A percentile compares a stretch with the other conserved stretches of the same genome.
Conservation (phyloP, 2,329 filamentous ascomycete genomes). For the Phialophora verrucosa region DNA sequence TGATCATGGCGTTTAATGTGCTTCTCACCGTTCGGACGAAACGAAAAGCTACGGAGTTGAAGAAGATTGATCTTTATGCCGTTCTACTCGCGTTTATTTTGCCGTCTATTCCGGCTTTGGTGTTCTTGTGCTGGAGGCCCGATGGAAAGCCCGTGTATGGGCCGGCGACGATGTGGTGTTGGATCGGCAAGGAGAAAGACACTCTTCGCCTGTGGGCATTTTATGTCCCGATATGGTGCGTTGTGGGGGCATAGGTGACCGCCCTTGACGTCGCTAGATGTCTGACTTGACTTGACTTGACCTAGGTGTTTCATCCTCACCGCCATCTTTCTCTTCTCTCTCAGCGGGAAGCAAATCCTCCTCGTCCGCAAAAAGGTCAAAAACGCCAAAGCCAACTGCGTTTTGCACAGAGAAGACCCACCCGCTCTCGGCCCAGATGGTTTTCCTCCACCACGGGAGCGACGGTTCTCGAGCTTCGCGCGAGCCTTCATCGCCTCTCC, state of each 20-base stretch:
- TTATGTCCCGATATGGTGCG: conserved; percentile 31
- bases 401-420: conserved; percentile 10
- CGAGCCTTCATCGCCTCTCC: conserved; percentile 12
- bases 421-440: not conserved
- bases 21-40: conserved; percentile 27
- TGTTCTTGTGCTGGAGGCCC: conserved; percentile 30
- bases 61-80: conserved; percentile 25
- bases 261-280: not conserved
- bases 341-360: conserved; percentile 32
- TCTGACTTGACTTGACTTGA: not conserved
- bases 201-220: conserved; percentile 29
- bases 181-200: conserved; percentile 28
- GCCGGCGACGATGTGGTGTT: conserved; percentile 32
- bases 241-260: not conserved
- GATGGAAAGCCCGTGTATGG: conserved; percentile 30
- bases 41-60: conserved; percentile 24
- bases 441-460: conserved; percentile 12
- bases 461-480: conserved; percentile 21
- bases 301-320: conserved; percentile 26
- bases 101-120: conserved; percentile 27
- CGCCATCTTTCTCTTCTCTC: conserved; percentile 25
- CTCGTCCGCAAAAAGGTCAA: conserved; percentile 29
- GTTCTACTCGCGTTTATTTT: conserved; percentile 26
- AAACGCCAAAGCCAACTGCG: conserved; percentile 19
- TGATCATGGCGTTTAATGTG: conserved; percentile 31